Evolutionary conservation across 371 early-diverging fungal species (phyloP), one percentile per base, ranked within the genome.

Genomic region (Mucor circinelloides): DNA sequence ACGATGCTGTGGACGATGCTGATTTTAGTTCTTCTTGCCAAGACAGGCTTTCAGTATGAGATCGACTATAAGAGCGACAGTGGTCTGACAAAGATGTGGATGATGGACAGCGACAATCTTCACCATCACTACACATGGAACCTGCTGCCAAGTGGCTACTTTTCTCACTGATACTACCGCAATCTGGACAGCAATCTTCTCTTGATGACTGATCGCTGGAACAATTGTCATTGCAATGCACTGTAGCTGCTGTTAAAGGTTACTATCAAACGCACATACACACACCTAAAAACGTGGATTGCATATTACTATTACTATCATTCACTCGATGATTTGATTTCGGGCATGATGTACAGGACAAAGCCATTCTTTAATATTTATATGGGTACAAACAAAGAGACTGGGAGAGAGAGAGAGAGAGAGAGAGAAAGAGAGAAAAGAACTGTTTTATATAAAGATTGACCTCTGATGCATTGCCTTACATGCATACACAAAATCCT

Each of bases 1-100:
- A 31, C 17, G 56, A 56, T 0, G n/a, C n/a, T n/a, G 21, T 8
- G n/a, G 56, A 2, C 6, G 56, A 56, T 56, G 56, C 1, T 32
- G 56, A 30, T 30, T 64, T 64, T 30, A 64, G 38, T 38, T 64
- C 56, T 30, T 56, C 64, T 27, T 55, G 27, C 64, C 64, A 64
- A 3, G 64, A 55, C 6, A 32, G 31, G 0, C 40, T 40, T 2
- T 64, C 56, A 2, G 64, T 27, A 7, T 21, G 9, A 1, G 50
- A 63, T 2, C 0, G 10, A 12, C 6, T 27, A 17, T 44, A 28
- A 4, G 23, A 13, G 27, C 25, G 52, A 13, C 48, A 21, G 23
- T 27, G 52, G 25, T 52, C 2, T 30, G 32, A 54, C 3, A 27
- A 54, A 5, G 36, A 52, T 1, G 63, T 40, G 2, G 64, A 34